These are phyloP conservation scores for Komagataella populi DNA, from an alignment of 805 yeast genomes.

Conservation along the genomic window DNA sequence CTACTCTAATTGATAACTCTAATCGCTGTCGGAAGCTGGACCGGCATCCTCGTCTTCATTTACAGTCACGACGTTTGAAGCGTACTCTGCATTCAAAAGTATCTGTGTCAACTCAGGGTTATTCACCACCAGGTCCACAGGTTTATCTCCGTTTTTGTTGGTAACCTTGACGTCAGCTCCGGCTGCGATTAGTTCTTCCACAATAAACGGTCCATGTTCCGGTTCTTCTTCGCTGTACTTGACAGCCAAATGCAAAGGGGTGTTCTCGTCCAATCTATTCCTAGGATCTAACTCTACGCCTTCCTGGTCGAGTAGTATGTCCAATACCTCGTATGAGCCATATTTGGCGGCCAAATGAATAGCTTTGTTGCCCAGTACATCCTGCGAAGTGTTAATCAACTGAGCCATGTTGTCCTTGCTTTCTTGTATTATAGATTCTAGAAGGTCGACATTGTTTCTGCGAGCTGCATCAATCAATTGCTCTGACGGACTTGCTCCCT, in stretches of 20 bases:
- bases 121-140: conserved; percentile 56
- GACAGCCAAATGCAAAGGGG: conserved; percentile 84
- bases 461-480: conserved; percentile 81
- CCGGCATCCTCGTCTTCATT: conserved; percentile 24
- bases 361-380: conserved; percentile 70
- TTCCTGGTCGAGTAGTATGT: conserved; percentile 68
- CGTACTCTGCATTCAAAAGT: conserved; percentile 77
- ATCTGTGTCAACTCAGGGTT: conserved; percentile 43
- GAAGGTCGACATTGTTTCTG: conserved; percentile 71
- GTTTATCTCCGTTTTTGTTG: conserved; percentile 55
- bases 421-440: conserved; percentile 36
- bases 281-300: conserved; percentile 84
- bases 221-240: conserved; percentile 67
- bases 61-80: conserved; percentile 22
- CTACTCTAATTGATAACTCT: background rate
- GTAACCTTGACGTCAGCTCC: conserved; percentile 69
- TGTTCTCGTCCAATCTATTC: conserved; percentile 61
- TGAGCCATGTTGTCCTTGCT: conserved; percentile 19
- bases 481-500: conserved; percentile 69
- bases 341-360: conserved; percentile 70
- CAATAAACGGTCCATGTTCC: conserved; percentile 68
- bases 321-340: conserved; percentile 83
- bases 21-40: conserved; percentile 6
- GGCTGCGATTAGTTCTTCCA: conserved; percentile 76
- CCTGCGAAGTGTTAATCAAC: conserved; percentile 56